These are phyloP conservation scores for Juncus inflexus DNA, from an alignment of 176 grass and related monocot species.

Conservation along the genomic window DNA sequence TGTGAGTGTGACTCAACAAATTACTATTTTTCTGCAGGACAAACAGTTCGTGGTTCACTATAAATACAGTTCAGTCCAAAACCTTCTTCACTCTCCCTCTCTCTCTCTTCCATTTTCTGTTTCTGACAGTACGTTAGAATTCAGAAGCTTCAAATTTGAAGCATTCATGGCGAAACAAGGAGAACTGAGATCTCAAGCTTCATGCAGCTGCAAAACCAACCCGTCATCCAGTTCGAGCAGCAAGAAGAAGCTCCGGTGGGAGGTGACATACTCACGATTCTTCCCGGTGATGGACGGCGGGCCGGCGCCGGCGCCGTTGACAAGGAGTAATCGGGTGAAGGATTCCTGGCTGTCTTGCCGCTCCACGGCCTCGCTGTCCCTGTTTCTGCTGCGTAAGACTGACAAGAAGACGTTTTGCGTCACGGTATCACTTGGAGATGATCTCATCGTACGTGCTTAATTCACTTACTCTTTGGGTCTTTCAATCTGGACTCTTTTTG, in stretches of 20 bases:
- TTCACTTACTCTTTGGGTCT: neutral
- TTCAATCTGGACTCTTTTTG: neutral
- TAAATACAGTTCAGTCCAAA: neutral
- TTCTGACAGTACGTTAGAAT: too few relatives aligned
- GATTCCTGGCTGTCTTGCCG: slow-evolving; percentile 21
- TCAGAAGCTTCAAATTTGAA: neutral
- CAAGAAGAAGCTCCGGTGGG: slow-evolving; percentile 2
- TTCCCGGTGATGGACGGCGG: slow-evolving; percentile 10
- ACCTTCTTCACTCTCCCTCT: neutral
- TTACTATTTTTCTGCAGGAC: too few relatives aligned
- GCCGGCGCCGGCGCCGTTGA: slow-evolving; percentile 1
- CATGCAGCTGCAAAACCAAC: neutral
- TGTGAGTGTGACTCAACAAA: too few relatives aligned
- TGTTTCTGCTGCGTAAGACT: slow-evolving; percentile 1
- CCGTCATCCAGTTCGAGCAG: neutral
- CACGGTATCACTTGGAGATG: slow-evolving; percentile 16
- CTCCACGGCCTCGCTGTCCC: neutral
- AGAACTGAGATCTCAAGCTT: neutral
- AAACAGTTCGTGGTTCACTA: too few relatives aligned
- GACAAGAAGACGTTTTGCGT: neutral
- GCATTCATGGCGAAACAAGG: slow-evolving; percentile 19
- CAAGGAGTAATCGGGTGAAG: slow-evolving; percentile 7
- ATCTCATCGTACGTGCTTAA: slow-evolving; percentile 16
- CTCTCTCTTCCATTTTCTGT: slow-evolving; percentile 6
- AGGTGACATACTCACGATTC: slow-evolving; percentile 23